Percentiles rank a stretch among this genome's conserved stretches.
phyloP scores from a whole-genome alignment of 1,284 basidiomycete genomes.

The Peniophora sp. region DNA sequence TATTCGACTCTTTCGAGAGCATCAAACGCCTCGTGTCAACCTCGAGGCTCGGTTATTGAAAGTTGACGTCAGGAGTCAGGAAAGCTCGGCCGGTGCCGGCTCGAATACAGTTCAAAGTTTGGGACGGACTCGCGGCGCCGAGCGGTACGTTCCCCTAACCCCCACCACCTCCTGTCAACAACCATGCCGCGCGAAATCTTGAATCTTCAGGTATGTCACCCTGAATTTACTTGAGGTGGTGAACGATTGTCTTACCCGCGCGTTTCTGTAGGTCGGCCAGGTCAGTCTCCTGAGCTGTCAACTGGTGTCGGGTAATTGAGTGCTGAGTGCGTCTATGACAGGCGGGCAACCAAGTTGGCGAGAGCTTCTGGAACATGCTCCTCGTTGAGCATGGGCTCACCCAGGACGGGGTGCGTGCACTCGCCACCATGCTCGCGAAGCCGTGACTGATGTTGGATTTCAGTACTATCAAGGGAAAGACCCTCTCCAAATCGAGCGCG shows the following conservation, averaged over 20 bases:
- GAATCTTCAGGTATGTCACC: slow-evolving; percentile 46
- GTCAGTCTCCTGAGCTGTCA: slow-evolving; percentile 27
- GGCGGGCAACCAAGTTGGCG: slow-evolving; percentile 74
- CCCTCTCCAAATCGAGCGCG: slow-evolving; percentile 37
- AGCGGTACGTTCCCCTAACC: too few relatives aligned
- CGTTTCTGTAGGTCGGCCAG: slow-evolving; percentile 45
- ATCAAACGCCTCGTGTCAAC: too few relatives aligned
- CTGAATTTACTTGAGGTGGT: background rate
- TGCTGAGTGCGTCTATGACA: slow-evolving; percentile 16
- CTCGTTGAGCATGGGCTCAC: slow-evolving; percentile 78
- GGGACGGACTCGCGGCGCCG: too few relatives aligned
- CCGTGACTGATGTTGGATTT: background rate
- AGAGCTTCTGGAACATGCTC: slow-evolving; percentile 72
- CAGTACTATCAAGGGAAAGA: slow-evolving; percentile 43
- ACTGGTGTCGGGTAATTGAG: too few relatives aligned
- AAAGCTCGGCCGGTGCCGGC: too few relatives aligned
- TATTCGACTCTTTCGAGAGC: too few relatives aligned
- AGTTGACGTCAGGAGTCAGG: too few relatives aligned
- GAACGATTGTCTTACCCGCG: slow-evolving; percentile 4
- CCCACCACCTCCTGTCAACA: too few relatives aligned
- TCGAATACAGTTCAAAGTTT: too few relatives aligned
- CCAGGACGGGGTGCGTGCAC: slow-evolving; percentile 50
- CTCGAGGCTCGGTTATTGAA: too few relatives aligned
- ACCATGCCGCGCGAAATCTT: slow-evolving; percentile 49
- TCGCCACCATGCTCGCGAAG: background rate